Percentiles rank a stretch among this genome's conserved stretches.
phyloP scores from a whole-genome alignment of 768 basidiomycete species.

The Lenzites betulinus region DNA sequence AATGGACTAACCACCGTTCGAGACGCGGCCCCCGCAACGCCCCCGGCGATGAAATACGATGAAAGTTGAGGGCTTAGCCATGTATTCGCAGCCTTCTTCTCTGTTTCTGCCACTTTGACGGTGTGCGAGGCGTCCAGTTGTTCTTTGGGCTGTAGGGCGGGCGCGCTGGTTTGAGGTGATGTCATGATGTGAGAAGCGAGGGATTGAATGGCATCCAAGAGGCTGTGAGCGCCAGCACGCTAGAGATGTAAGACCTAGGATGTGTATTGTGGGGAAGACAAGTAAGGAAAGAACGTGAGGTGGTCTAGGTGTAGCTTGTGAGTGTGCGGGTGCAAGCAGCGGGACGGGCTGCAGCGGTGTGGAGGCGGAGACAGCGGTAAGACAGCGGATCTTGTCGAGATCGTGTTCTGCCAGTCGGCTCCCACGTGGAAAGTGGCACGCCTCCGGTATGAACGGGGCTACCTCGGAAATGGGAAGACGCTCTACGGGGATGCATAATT shows the following conservation, averaged over 20 bases:
- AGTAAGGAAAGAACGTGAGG: background rate
- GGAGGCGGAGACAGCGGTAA: slow-evolving; percentile 3
- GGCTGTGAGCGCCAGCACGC: background rate
- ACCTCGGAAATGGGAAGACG: background rate
- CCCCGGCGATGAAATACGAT: slow-evolving; percentile 58
- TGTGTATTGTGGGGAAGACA: background rate
- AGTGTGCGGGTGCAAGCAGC: background rate
- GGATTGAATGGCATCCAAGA: slow-evolving; percentile 8
- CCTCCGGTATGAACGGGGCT: slow-evolving; percentile 3
- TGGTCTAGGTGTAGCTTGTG: background rate
- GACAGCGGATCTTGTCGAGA: slow-evolving; percentile 15
- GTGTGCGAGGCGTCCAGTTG: slow-evolving; percentile 5
- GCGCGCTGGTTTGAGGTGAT: slow-evolving; percentile 19
- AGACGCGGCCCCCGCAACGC: slow-evolving; percentile 64
- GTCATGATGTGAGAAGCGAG: slow-evolving; percentile 23
- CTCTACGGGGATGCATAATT: too few relatives aligned
- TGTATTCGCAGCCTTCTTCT: slow-evolving; percentile 14
- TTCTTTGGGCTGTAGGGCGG: slow-evolving; percentile 10
- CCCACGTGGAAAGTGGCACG: slow-evolving; percentile 10
- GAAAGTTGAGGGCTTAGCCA: slow-evolving; percentile 39
- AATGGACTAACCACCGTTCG: slow-evolving; percentile 91
- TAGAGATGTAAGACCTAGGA: background rate
- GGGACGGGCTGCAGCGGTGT: slow-evolving; percentile 2
- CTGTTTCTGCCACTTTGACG: slow-evolving; percentile 15
- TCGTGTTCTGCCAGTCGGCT: slow-evolving; percentile 1